phyloP scores from a whole-genome alignment of 352 stramenopile genomes.

The Plasmopara viticola region DNA sequence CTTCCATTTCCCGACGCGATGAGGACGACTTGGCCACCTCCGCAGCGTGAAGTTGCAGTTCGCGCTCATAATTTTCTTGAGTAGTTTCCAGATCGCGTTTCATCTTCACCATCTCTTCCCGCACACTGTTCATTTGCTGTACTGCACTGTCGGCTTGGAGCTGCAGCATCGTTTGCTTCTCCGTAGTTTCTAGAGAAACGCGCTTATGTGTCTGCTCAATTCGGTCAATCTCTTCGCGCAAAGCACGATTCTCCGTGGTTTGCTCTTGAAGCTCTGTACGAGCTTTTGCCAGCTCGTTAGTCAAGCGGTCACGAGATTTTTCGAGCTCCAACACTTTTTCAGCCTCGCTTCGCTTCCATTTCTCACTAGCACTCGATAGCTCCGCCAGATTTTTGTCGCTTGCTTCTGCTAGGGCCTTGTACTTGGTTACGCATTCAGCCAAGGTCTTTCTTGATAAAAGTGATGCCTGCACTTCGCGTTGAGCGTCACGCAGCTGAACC shows the following conservation, averaged over 20 bases:
- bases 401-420: constrained; percentile 70
- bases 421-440: constrained; percentile 54
- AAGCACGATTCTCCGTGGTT: constrained; percentile 44
- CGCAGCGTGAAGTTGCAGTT: constrained; percentile 69
- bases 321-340: constrained; percentile 42
- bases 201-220: constrained; percentile 32
- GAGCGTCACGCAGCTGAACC: constrained; percentile 49
- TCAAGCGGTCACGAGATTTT: constrained; percentile 33
- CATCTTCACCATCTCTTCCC: constrained; percentile 39
- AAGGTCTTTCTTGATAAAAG: constrained; percentile 56
- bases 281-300: constrained; percentile 38
- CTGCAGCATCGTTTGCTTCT: constrained; percentile 44
- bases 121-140: constrained; percentile 39
- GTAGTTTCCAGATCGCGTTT: constrained; percentile 40
- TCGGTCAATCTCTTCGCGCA: constrained; percentile 62
- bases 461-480: constrained; percentile 50
- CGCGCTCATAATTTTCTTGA: constrained; percentile 79
- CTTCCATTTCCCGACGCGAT: constrained; percentile 47
- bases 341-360: constrained; percentile 50
- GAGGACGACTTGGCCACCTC: constrained; percentile 53
- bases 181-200: constrained; percentile 31
- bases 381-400: constrained; percentile 64
- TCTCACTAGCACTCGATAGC: constrained; percentile 52
- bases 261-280: constrained; percentile 54
- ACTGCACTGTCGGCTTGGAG: constrained; percentile 35